phyloP scores from a whole-genome alignment of 257 asterid genomes.

The Gentiana straminea region DNA sequence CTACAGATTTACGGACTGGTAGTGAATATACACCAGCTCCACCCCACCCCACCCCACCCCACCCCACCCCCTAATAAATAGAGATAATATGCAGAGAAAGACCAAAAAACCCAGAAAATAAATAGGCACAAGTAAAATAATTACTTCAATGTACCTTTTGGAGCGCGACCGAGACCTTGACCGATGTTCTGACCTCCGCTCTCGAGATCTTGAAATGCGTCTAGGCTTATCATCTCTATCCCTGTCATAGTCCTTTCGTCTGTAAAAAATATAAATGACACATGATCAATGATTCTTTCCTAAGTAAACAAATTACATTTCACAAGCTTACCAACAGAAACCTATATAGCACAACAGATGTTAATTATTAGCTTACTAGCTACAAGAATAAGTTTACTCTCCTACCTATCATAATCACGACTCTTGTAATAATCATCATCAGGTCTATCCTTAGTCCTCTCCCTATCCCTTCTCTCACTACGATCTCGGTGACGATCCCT shows the following conservation, averaged over 20 bases:
- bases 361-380: background rate
- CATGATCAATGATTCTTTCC: background rate
- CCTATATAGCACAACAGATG: background rate
- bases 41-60: too few relatives aligned
- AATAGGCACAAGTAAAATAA: background rate
- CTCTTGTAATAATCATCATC: conserved; percentile 46
- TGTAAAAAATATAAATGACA: conserved; percentile 13
- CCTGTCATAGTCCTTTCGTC: conserved; percentile 61
- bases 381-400: conserved; percentile 4
- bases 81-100: background rate
- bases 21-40: too few relatives aligned
- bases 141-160: conserved; percentile 39
- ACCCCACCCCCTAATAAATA: background rate
- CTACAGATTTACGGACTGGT: too few relatives aligned
- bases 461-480: conserved; percentile 55
- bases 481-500: conserved; percentile 66
- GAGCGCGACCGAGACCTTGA: conserved; percentile 85
- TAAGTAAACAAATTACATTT: background rate
- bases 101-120: background rate
- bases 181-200: conserved; percentile 51
- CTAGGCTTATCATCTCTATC: conserved; percentile 50
- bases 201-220: conserved; percentile 63
- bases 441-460: conserved; percentile 60
- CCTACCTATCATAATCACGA: conserved; percentile 72
- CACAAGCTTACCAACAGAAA: background rate